phyloP scores from a whole-genome alignment of 83 land plant genomes.

The Picea abies region DNA sequence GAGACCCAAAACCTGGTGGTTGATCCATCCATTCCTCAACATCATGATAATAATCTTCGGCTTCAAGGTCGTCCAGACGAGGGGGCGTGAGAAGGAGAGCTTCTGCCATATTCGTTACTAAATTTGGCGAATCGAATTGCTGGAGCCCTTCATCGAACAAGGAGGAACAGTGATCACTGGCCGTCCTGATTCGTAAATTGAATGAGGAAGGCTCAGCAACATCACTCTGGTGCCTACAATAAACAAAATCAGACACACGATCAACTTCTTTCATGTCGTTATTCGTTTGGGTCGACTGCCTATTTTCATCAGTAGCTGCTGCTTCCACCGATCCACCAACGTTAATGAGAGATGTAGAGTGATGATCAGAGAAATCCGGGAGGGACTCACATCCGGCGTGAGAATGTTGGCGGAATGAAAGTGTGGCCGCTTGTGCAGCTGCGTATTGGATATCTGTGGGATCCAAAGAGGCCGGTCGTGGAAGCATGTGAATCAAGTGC shows the following conservation, averaged over 20 bases:
- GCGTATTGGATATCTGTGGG: constrained; percentile 15
- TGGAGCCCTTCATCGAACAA: not conserved
- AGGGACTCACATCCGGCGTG: too few relatives aligned
- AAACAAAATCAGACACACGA: not conserved
- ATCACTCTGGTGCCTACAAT: not conserved
- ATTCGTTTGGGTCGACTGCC: not conserved
- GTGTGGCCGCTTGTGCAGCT: constrained; percentile 41
- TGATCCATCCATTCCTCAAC: not conserved
- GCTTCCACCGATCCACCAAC: not conserved
- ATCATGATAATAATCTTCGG: not conserved
- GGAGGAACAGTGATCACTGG: too few relatives aligned
- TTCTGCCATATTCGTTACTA: not conserved
- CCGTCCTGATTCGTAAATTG: too few relatives aligned
- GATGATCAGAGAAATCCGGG: too few relatives aligned
- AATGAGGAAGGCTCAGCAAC: not conserved
- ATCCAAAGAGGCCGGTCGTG: constrained; percentile 25
- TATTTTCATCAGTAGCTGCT: not conserved
- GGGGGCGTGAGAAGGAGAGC: not conserved
- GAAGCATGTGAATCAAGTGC: constrained; percentile 44
- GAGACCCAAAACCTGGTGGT: not conserved
- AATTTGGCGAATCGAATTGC: not conserved
- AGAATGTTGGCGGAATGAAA: constrained; percentile 28
- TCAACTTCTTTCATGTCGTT: not conserved
- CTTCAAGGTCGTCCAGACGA: not conserved
- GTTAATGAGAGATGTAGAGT: too few relatives aligned